Evolutionary conservation across 306 rosid species (phyloP).

Genomic region (Dryas octopetala): DNA sequence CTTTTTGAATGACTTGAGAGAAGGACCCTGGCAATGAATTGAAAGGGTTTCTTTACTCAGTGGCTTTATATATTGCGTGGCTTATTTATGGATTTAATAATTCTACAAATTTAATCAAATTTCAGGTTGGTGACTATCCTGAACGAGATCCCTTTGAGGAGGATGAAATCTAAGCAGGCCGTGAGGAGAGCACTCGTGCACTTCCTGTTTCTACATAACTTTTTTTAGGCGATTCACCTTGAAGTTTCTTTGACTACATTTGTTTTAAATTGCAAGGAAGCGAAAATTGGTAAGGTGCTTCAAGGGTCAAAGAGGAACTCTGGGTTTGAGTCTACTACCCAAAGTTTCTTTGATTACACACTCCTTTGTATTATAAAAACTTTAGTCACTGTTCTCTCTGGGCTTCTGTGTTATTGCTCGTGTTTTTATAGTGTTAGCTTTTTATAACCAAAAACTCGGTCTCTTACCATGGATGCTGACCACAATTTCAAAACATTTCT

Average conservation of each 20-base stretch:
- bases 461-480: too few relatives aligned
- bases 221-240: background rate
- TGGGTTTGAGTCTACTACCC: background rate
- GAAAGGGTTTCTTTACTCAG: background rate
- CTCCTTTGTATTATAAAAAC: too few relatives aligned
- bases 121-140: conserved; percentile 90
- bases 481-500: too few relatives aligned
- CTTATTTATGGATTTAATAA: background rate
- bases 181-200: background rate
- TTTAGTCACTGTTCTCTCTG: too few relatives aligned
- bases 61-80: background rate
- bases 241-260: background rate
- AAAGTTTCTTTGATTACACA: too few relatives aligned
- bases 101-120: conserved; percentile 7
- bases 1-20: background rate
- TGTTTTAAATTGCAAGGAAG: background rate
- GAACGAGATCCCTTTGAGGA: conserved; percentile 89
- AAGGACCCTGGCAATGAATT: background rate
- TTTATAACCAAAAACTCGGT: too few relatives aligned
- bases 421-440: too few relatives aligned
- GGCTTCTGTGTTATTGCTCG: too few relatives aligned
- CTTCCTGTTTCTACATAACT: background rate
- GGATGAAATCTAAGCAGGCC: conserved; percentile 65
- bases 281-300: background rate
- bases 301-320: background rate